Evolutionary conservation across 2,329 filamentous ascomycete species (phyloP).

Genomic region (Endoconidiophora laricicola): DNA sequence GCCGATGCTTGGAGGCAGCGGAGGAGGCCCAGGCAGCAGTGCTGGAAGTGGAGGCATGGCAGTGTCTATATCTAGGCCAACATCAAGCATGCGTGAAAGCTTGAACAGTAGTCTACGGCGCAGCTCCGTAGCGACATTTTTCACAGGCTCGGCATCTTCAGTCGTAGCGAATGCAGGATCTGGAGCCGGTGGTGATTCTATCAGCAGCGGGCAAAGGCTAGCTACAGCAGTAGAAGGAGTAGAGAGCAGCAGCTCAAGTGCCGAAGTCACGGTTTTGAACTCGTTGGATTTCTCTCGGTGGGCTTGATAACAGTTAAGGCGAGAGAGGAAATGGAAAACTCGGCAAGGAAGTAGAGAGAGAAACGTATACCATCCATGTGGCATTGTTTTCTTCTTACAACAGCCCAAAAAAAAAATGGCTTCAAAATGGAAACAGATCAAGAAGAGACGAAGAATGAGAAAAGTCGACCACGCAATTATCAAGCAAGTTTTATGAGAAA

Average conservation of each 20-base stretch:
- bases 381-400: not conserved
- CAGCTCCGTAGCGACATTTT: conserved; percentile 49
- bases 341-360: not conserved
- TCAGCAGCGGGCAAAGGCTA: conserved; percentile 38
- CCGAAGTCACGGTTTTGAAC: conserved; percentile 23
- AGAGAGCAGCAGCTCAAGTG: conserved; percentile 29
- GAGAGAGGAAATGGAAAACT: not conserved
- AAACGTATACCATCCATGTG: not conserved
- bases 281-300: conserved; percentile 35
- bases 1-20: not conserved
- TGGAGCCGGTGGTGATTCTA: not conserved
- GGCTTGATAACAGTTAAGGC: conserved; percentile 20
- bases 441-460: too few relatives aligned
- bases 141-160: conserved; percentile 24
- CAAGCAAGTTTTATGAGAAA: too few relatives aligned
- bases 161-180: not conserved
- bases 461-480: too few relatives aligned
- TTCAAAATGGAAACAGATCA: not conserved
- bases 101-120: conserved; percentile 41
- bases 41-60: conserved; percentile 12
- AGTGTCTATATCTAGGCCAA: conserved; percentile 24
- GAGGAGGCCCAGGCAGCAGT: conserved; percentile 11
- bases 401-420: not conserved
- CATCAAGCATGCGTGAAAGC: conserved; percentile 40
- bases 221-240: conserved; percentile 34